phyloP scores from a whole-genome alignment of 2,329 filamentous ascomycete genomes.

The Aspergillus chevalieri region DNA sequence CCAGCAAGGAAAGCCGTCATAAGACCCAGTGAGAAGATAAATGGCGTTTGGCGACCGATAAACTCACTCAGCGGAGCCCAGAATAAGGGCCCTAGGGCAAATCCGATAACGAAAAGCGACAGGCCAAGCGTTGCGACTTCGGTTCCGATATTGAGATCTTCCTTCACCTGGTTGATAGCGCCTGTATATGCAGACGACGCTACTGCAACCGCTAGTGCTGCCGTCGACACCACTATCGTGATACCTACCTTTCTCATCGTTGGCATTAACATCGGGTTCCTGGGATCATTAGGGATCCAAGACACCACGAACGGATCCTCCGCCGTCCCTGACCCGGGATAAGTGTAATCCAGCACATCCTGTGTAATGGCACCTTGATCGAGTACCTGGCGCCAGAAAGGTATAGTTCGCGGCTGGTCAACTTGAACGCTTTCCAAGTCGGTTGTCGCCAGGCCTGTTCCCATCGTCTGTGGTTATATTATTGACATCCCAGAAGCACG shows the following conservation, averaged over 20 bases:
- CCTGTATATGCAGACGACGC: conserved; percentile 54
- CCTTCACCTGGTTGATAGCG: conserved; percentile 40
- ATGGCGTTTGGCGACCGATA: conserved; percentile 54
- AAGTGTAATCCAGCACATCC: conserved; percentile 51
- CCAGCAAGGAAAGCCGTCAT: conserved; percentile 57
- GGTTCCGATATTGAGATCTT: conserved; percentile 47
- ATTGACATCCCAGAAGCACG: no score
- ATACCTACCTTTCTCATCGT: conserved; percentile 58
- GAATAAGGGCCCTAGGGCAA: conserved; percentile 54
- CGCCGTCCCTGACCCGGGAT: conserved; percentile 57
- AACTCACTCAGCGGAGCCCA: conserved; percentile 63
- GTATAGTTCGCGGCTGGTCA: conserved; percentile 9
- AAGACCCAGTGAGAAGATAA: conserved; percentile 46
- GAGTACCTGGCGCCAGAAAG: conserved; percentile 49
- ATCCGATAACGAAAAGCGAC: conserved; percentile 59
- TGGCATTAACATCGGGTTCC: conserved; percentile 60
- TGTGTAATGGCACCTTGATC: conserved; percentile 55
- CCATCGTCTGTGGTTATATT: neutral
- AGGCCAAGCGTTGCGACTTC: conserved; percentile 57
- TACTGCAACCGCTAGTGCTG: conserved; percentile 64
- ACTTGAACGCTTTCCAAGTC: neutral
- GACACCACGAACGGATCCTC: conserved; percentile 64
- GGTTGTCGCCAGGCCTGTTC: neutral
- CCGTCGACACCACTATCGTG: conserved; percentile 57
- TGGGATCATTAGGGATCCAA: conserved; percentile 60